A percentile compares a stretch with the other conserved stretches of the same genome.
phyloP scores from a whole-genome alignment of 495 filamentous ascomycete species.

The Hypomontagnella monticulosa region DNA sequence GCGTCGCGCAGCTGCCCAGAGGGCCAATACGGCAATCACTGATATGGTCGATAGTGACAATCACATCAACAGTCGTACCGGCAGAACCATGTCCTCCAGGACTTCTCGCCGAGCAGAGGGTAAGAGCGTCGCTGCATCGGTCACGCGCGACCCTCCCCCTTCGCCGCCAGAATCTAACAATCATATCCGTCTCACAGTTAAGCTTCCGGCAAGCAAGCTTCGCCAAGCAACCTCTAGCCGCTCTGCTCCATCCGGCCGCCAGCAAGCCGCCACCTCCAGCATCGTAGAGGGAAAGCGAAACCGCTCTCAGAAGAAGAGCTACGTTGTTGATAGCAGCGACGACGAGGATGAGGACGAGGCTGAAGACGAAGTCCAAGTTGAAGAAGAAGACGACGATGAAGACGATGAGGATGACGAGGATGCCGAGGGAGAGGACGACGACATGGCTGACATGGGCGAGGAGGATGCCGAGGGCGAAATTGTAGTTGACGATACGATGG shows the following conservation, averaged over 20 bases:
- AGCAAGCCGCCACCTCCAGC: constrained; percentile 57
- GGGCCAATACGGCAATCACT: constrained; percentile 60
- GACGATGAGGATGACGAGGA: constrained; percentile 60
- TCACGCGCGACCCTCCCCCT: constrained; percentile 64
- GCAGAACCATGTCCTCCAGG: constrained; percentile 59
- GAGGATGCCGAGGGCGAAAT: constrained; percentile 57
- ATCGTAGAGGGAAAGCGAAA: constrained; percentile 69
- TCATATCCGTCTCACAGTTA: constrained; percentile 83
- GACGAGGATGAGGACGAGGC: constrained; percentile 59
- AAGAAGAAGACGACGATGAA: constrained; percentile 57
- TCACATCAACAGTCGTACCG: constrained; percentile 48
- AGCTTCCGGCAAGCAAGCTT: constrained; percentile 83
- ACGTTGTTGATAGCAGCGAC: constrained; percentile 68
- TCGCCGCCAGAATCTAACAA: constrained; percentile 66
- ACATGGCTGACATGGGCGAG: constrained; percentile 46
- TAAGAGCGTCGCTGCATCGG: constrained; percentile 56
- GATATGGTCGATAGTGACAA: constrained; percentile 62
- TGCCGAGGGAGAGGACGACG: constrained; percentile 52
- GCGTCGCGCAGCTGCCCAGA: constrained; percentile 59
- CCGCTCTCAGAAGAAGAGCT: constrained; percentile 72
- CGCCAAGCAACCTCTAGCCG: constrained; percentile 73
- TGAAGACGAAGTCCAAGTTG: constrained; percentile 55
- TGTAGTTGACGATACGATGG: constrained; percentile 57
- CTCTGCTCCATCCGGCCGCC: constrained; percentile 40
- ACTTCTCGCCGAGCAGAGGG: constrained; percentile 59